Evolutionary conservation across 805 yeast genomes (phyloP), one percentile per base, ranked within the genome.

Genomic region (Myxozyma mucilagina): DNA sequence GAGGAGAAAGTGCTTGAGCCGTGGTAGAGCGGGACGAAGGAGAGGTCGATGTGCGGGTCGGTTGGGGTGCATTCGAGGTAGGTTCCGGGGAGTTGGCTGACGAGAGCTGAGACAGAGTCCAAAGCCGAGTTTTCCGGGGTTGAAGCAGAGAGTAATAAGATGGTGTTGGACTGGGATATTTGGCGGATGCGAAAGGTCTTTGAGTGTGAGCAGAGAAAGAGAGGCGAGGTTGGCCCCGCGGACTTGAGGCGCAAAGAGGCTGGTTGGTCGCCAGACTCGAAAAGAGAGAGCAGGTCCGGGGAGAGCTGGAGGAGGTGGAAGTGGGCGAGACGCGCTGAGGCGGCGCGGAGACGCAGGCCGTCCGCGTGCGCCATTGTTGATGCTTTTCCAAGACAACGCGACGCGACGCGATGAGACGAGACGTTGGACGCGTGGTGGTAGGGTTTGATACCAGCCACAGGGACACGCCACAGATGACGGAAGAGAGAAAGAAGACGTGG

Each of bases 151-250:
- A 83, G 70, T 24, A 91, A 63, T 66, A 90, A 71, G n/a, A 89
- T 85, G 4, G 93, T 82, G 72, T 93, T 91, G 7, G 97, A 88
- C 72, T 93, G 97, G 70, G 90, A 89, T 77, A 88, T 86, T 69
- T 87, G 92, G 55, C 90, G 79, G 16, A 91, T 68, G 48, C 78
- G 77, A 82, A 83, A 91, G 0, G 96, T 87, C 53, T 78, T 73
- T 34, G 74, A 65, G 2, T 74, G 67, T 0, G 93, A 82, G 60
- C 92, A 87, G 14, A 90, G 71, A 35, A 84, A 90, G 8, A 89
- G 82, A 47, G 79, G 47, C 35, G 56, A 24, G 32, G 59, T 47
- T 4, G 53, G 43, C 1, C 53, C 57, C 14, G 62, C 45, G 4
- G 67, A 31, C 16, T 52, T 52, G 5, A 63, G 32, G 18, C 32